These are phyloP conservation scores for Penicillium herquei DNA, from an alignment of 495 filamentous ascomycete species.

Conservation along the genomic window DNA sequence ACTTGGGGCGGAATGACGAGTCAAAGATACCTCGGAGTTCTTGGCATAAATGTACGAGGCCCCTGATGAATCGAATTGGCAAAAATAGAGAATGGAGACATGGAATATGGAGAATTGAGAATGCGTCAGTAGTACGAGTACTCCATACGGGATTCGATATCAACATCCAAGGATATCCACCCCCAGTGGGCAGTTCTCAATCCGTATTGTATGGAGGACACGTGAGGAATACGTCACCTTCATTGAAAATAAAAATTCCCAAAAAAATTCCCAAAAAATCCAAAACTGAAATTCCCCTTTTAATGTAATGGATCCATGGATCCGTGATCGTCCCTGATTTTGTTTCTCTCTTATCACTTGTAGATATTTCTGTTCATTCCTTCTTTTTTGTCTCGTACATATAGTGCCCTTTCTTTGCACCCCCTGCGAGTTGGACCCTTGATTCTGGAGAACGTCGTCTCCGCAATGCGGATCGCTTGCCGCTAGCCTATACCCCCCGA, in stretches of 20 bases:
- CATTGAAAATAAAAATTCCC: no score
- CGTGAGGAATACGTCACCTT: no score
- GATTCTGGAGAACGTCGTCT: slow-evolving; percentile 6
- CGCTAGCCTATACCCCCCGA: slow-evolving; percentile 1
- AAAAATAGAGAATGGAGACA: no score
- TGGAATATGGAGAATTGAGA: neutral
- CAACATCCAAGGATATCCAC: no score
- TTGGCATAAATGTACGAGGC: slow-evolving; percentile 13
- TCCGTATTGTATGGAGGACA: no score
- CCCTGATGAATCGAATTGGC: no score
- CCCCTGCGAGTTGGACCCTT: neutral
- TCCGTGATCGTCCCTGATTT: slow-evolving; percentile 1
- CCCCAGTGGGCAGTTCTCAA: no score
- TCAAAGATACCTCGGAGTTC: slow-evolving; percentile 8
- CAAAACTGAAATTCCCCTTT: no score
- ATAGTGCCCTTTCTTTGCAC: neutral
- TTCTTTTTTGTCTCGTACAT: slow-evolving; percentile 3
- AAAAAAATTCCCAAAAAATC: no score
- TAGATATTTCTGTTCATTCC: neutral
- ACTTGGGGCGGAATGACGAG: slow-evolving; percentile 8
- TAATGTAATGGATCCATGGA: neutral
- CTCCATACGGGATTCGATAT: no score
- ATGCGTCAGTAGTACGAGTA: neutral
- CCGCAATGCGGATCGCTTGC: slow-evolving; percentile 24
- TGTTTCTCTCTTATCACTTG: neutral